Percentiles rank a stretch among this genome's conserved stretches.
Evolutionary conservation across 805 yeast species (phyloP).

Genomic region (Cyberlindnera xylosilytica): DNA sequence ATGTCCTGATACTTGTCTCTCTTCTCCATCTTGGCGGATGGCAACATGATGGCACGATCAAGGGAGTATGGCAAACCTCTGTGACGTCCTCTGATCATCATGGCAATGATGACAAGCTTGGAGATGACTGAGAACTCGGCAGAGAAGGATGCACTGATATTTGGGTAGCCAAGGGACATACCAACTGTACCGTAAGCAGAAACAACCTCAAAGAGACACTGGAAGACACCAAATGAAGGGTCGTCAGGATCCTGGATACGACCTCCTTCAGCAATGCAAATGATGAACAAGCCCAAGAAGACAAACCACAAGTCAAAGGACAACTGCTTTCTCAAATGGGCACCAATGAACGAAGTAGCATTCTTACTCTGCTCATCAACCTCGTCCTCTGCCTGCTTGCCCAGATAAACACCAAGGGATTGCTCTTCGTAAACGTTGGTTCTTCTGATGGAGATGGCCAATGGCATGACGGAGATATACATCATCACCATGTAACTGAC

Average conservation of each 20-base stretch:
- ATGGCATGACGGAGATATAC: slow-evolving; percentile 95
- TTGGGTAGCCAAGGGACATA: slow-evolving; percentile 79
- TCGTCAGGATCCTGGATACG: slow-evolving; percentile 44
- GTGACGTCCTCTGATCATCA: slow-evolving; percentile 93
- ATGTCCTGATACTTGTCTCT: slow-evolving; percentile 47
- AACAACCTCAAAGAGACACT: slow-evolving; percentile 79
- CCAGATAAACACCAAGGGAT: slow-evolving; percentile 79
- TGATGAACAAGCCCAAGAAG: slow-evolving; percentile 77
- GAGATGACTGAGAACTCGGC: slow-evolving; percentile 70
- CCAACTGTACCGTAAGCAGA: slow-evolving; percentile 98
- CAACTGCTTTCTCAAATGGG: slow-evolving; percentile 87
- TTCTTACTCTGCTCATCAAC: slow-evolving; percentile 31
- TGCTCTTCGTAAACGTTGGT: slow-evolving; percentile 98
- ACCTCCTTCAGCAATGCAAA: slow-evolving; percentile 81
- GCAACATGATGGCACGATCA: slow-evolving; percentile 90
- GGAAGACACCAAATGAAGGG: slow-evolving; percentile 62
- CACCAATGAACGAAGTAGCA: slow-evolving; percentile 67
- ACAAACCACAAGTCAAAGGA: slow-evolving; percentile 95
- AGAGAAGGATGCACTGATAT: slow-evolving; percentile 62
- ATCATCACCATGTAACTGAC: slow-evolving; percentile 94
- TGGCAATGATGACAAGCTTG: slow-evolving; percentile 79
- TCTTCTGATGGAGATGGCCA: slow-evolving; percentile 93
- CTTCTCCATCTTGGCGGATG: slow-evolving; percentile 60
- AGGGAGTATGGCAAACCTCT: slow-evolving; percentile 93
- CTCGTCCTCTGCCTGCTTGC: slow-evolving; percentile 10